Percentiles rank a stretch among this genome's conserved stretches.
Evolutionary conservation across 768 basidiomycete genomes (phyloP).

Genomic region (Macrolepiota dolichaula): DNA sequence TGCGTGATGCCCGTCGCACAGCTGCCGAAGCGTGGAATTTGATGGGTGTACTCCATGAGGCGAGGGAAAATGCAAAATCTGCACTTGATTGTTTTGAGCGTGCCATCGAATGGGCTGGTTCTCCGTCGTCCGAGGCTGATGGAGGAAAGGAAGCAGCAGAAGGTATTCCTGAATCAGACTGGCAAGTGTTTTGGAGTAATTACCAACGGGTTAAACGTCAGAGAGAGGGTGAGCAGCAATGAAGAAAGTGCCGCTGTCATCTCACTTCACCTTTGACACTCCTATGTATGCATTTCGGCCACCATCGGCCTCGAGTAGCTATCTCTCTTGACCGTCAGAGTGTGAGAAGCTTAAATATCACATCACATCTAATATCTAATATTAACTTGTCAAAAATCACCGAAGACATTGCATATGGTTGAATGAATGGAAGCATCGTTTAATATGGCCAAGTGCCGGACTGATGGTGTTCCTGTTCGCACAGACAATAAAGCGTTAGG

Average conservation of each 20-base stretch:
- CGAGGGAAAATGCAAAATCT: constrained; percentile 30
- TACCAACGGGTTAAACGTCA: constrained; percentile 46
- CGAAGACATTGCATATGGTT: not conserved
- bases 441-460: not conserved
- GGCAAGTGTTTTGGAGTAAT: constrained; percentile 58
- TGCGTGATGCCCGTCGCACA: constrained; percentile 68
- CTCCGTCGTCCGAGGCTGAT: constrained; percentile 29
- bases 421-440: not conserved
- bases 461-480: not conserved
- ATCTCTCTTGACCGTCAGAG: not conserved
- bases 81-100: constrained; percentile 66
- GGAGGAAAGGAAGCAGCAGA: constrained; percentile 40
- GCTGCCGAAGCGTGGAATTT: constrained; percentile 77
- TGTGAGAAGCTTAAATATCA: not conserved
- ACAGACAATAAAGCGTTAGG: not conserved
- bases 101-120: constrained; percentile 67
- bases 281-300: not conserved
- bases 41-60: constrained; percentile 63
- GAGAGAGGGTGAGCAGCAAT: constrained; percentile 1
- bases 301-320: not conserved
- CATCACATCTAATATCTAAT: not conserved
- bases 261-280: not conserved
- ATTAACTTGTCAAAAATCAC: not conserved
- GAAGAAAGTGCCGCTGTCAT: not conserved
- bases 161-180: constrained; percentile 56